Evolutionary conservation across 305 asterid genomes (phyloP).

Genomic region (Solanum hybrid): DNA sequence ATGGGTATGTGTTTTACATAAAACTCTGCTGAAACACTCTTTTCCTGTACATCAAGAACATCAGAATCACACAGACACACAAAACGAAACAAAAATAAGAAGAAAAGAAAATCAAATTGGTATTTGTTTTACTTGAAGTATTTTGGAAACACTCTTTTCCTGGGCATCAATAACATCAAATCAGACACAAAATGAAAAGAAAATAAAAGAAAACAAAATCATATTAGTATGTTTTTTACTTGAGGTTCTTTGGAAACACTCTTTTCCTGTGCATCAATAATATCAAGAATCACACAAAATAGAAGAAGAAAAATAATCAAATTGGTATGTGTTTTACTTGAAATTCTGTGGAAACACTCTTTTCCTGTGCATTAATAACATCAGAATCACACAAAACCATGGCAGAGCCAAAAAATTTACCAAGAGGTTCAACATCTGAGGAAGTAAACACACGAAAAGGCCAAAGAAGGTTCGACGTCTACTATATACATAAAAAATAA

Average conservation of each 20-base stretch:
- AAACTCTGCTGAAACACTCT: slow-evolving; percentile 28
- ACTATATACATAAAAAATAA: background rate
- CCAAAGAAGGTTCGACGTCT: background rate
- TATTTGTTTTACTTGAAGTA: background rate
- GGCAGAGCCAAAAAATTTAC: background rate
- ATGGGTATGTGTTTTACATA: background rate
- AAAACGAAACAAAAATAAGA: slow-evolving; percentile 5
- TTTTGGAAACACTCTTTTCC: background rate
- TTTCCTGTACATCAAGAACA: slow-evolving; percentile 29
- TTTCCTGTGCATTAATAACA: background rate
- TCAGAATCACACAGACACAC: slow-evolving; percentile 2
- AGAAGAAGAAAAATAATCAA: background rate
- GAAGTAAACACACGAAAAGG: background rate
- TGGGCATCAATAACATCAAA: background rate
- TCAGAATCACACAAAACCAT: background rate
- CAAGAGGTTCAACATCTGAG: background rate
- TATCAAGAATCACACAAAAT: background rate
- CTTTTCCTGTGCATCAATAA: background rate
- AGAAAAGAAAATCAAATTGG: background rate
- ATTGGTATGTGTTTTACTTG: background rate
- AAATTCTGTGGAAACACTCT: background rate
- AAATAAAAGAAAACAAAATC: background rate
- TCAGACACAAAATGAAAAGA: background rate
- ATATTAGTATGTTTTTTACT: background rate
- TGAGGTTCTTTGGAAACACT: background rate